Percentiles rank a stretch among this genome's conserved stretches.
These are phyloP conservation scores for Helicostylum pulchrum DNA, from an alignment of 192 early-diverging fungal genomes.

Conservation along the genomic window DNA sequence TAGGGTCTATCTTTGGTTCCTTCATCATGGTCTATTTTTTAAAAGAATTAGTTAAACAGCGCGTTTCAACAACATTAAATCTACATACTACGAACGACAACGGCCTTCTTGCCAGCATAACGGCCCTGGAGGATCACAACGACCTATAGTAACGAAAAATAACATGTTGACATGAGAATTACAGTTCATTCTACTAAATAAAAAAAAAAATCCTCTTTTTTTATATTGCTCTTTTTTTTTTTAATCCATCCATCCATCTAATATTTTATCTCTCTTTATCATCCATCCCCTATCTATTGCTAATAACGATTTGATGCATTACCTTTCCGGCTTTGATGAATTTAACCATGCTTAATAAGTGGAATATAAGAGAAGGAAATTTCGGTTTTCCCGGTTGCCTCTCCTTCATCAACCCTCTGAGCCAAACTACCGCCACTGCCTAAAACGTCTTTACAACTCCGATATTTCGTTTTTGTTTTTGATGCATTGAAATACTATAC, in stretches of 20 bases:
- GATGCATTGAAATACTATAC: too few species aligned
- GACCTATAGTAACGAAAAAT: slow-evolving; percentile 57
- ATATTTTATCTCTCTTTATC: slow-evolving; percentile 10
- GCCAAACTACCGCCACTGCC: too few species aligned
- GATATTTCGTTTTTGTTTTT: neutral
- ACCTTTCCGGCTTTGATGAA: slow-evolving; percentile 61
- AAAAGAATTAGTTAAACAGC: neutral
- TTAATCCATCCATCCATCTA: slow-evolving; percentile 34
- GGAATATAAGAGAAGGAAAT: slow-evolving; percentile 19
- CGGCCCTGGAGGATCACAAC: slow-evolving; percentile 97
- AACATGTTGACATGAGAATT: neutral
- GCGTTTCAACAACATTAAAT: too few species aligned
- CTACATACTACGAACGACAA: slow-evolving; percentile 83
- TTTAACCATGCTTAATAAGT: slow-evolving; percentile 43
- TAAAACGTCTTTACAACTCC: too few species aligned
- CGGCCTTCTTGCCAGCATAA: slow-evolving; percentile 99
- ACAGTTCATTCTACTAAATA: neutral
- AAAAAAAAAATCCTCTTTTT: neutral
- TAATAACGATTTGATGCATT: slow-evolving; percentile 10
- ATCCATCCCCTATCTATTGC: slow-evolving; percentile 18
- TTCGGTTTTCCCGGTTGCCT: too few species aligned
- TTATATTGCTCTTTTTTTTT: neutral
- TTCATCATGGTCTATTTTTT: slow-evolving; percentile 72
- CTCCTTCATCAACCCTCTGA: too few species aligned
- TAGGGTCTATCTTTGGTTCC: slow-evolving; percentile 96